Percentiles rank a stretch among this genome's conserved stretches.
These are phyloP conservation scores for Triticum turgidum DNA, from an alignment of 176 grass and related monocot species.

Conservation along the genomic window DNA sequence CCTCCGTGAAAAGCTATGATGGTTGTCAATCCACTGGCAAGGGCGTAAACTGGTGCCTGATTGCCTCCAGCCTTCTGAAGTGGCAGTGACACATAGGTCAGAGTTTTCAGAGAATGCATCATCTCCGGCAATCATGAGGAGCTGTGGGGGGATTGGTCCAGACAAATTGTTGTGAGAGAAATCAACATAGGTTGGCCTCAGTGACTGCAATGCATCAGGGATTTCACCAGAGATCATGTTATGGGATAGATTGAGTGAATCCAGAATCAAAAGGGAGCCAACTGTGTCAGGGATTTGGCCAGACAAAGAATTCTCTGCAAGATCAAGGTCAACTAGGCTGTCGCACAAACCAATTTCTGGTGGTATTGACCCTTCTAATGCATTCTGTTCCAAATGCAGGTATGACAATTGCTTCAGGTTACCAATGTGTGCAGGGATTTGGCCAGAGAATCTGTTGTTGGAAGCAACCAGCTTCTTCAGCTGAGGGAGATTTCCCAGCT, in stretches of 20 bases:
- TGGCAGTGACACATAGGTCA: conserved; percentile 54
- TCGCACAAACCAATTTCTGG: conserved; percentile 59
- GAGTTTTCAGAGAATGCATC: conserved; percentile 71
- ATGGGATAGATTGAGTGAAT: conserved; percentile 84
- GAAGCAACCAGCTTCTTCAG: conserved; percentile 74
- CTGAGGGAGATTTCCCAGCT: conserved; percentile 58
- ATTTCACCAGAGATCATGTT: conserved; percentile 74
- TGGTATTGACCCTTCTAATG: conserved; percentile 60
- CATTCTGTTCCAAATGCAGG: conserved; percentile 77
- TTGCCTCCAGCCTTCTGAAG: conserved; percentile 42
- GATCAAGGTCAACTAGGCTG: conserved; percentile 66
- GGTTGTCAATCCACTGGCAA: conserved; percentile 48
- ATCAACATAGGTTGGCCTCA: conserved; percentile 80
- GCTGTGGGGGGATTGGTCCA: conserved; percentile 67
- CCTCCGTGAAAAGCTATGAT: conserved; percentile 33
- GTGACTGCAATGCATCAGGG: conserved; percentile 55
- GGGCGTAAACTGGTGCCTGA: conserved; percentile 44
- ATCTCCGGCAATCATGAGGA: conserved; percentile 73
- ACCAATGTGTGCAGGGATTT: conserved; percentile 59
- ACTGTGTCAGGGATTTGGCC: conserved; percentile 62
- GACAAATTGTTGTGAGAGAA: conserved; percentile 77
- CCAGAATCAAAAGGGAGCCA: conserved; percentile 42
- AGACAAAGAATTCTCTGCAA: conserved; percentile 75
- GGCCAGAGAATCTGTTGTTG: conserved; percentile 75
- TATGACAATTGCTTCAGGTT: conserved; percentile 69